These are phyloP conservation scores for Thozetella sp. DNA, from an alignment of 495 filamentous ascomycete species.

Conservation along the genomic window DNA sequence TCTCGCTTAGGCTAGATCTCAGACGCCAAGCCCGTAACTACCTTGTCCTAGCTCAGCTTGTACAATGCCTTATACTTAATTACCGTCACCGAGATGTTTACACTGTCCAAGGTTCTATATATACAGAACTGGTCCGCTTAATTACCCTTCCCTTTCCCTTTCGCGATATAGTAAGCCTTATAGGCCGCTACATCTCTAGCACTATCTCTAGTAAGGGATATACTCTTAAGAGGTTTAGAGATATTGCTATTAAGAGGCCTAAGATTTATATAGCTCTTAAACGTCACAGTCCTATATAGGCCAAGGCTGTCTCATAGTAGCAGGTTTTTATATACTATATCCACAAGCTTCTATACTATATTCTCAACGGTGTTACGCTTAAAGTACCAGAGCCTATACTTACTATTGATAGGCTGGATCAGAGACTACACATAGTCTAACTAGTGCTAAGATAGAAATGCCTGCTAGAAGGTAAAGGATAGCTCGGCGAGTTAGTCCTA, in stretches of 20 bases:
- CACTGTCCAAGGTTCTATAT: slow-evolving; percentile 27
- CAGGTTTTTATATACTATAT: slow-evolving; percentile 19
- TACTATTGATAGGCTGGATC: slow-evolving; percentile 25
- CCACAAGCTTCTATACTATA: slow-evolving; percentile 25
- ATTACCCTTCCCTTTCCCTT: slow-evolving; percentile 22
- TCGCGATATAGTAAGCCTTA: slow-evolving; percentile 9
- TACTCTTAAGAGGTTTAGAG: slow-evolving; percentile 10
- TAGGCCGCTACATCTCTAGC: slow-evolving; percentile 6
- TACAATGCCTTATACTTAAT: slow-evolving; percentile 49
- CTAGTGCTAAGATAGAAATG: slow-evolving; percentile 29
- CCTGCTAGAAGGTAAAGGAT: slow-evolving; percentile 18
- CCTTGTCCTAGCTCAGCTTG: slow-evolving; percentile 31
- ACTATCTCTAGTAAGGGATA: slow-evolving; percentile 13
- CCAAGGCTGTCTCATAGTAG: slow-evolving; percentile 21
- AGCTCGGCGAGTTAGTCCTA: slow-evolving; percentile 21
- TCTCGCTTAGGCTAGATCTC: slow-evolving; percentile 27
- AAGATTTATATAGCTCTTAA: slow-evolving; percentile 36
- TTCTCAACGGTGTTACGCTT: slow-evolving; percentile 26
- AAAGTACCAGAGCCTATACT: slow-evolving; percentile 26
- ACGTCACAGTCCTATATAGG: slow-evolving; percentile 26
- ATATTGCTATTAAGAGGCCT: background rate
- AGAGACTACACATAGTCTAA: slow-evolving; percentile 23
- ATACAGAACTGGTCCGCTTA: slow-evolving; percentile 46
- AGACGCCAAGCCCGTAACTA: slow-evolving; percentile 22
- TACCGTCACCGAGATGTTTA: slow-evolving; percentile 24